Evolutionary conservation across 495 filamentous ascomycete genomes (phyloP).

Genomic region (Xylaria cubensis): DNA sequence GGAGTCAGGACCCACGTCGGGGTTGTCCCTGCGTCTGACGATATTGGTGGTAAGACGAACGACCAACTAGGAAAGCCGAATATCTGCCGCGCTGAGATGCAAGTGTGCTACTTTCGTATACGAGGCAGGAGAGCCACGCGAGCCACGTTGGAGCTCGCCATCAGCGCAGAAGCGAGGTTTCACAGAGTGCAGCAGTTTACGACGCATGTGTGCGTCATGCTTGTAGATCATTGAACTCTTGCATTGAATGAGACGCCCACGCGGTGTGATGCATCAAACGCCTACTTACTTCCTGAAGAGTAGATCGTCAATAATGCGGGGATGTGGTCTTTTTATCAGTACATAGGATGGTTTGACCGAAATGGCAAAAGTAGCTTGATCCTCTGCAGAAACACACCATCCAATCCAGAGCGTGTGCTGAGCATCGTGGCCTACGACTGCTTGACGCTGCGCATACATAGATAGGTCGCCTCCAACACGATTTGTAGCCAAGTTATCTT

Average conservation of each 20-base stretch:
- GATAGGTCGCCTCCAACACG: not conserved
- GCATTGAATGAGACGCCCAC: slow-evolving; percentile 1
- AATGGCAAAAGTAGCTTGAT: slow-evolving; percentile 2
- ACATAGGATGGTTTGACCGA: not conserved
- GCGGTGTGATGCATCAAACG: slow-evolving; percentile 6
- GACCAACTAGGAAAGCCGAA: slow-evolving; percentile 18
- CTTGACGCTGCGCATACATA: slow-evolving; percentile 1
- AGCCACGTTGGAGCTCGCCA: slow-evolving; percentile 19
- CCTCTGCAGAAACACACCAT: slow-evolving; percentile 12
- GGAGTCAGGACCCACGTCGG: slow-evolving; percentile 6
- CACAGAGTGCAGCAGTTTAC: slow-evolving; percentile 23
- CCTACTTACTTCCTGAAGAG: not conserved
- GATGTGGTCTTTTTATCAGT: not conserved
- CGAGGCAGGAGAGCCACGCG: slow-evolving; percentile 4
- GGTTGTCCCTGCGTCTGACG: slow-evolving; percentile 16
- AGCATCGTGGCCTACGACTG: slow-evolving; percentile 1
- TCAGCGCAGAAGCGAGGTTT: slow-evolving; percentile 22
- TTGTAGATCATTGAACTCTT: slow-evolving; percentile 8
- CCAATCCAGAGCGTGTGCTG: slow-evolving; percentile 3
- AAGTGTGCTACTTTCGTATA: not conserved
- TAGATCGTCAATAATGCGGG: not conserved
- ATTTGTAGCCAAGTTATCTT: not conserved
- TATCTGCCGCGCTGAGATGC: not conserved
- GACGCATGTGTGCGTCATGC: slow-evolving; percentile 17
- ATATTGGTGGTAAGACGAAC: slow-evolving; percentile 19